Percentiles rank a stretch among this genome's conserved stretches.
These are phyloP conservation scores for Cucumis melo DNA, from an alignment of 306 rosid species.

Conservation along the genomic window DNA sequence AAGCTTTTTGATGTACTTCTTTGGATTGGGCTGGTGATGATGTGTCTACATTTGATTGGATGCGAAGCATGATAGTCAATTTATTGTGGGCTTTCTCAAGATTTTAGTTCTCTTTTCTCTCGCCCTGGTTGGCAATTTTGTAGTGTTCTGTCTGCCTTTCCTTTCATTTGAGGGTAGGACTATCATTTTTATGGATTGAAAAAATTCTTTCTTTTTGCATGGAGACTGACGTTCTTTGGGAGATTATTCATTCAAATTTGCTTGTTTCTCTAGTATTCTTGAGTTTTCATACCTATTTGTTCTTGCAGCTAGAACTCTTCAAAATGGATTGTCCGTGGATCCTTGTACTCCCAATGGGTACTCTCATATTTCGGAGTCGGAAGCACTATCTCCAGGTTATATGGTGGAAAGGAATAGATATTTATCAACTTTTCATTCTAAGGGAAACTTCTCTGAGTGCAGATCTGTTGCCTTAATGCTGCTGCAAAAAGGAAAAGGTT, in stretches of 20 bases:
- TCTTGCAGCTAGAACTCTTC: conserved; percentile 53
- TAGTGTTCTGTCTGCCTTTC: neutral
- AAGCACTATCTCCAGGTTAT: conserved; percentile 40
- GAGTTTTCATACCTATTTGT: neutral
- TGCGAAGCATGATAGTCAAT: neutral
- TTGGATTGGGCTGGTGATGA: neutral
- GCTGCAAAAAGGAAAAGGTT: conserved; percentile 87
- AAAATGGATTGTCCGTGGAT: conserved; percentile 32
- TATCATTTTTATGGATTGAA: neutral
- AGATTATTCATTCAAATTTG: neutral
- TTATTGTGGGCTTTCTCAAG: neutral
- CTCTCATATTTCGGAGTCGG: conserved; percentile 27
- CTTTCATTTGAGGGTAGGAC: neutral
- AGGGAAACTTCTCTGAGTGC: conserved; percentile 86
- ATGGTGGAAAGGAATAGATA: conserved; percentile 18
- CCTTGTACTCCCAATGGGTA: conserved; percentile 90
- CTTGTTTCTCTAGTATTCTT: neutral
- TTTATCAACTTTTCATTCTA: conserved; percentile 36
- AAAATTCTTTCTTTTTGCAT: neutral
- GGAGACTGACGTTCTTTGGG: neutral
- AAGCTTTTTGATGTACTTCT: neutral
- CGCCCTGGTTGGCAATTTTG: neutral
- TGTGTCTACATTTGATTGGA: neutral
- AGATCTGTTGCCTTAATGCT: conserved; percentile 65
- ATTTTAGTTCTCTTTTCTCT: neutral